A percentile compares a stretch with the other conserved stretches of the same genome.
phyloP scores from a whole-genome alignment of 306 rosid species.

The Quillaja saponaria region DNA sequence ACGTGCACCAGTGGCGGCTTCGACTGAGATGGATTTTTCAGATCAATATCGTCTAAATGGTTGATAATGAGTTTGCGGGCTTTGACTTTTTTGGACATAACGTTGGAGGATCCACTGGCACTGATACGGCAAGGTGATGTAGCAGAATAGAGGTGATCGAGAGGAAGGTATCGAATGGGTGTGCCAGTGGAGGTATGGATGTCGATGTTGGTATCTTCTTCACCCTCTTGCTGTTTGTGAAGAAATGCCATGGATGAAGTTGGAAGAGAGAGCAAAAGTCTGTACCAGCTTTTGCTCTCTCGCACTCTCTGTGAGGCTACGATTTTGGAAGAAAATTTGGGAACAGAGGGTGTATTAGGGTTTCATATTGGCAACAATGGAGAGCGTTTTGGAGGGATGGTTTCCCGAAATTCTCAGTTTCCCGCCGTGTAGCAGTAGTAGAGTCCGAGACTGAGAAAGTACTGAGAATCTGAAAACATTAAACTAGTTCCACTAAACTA shows the following conservation, averaged over 20 bases:
- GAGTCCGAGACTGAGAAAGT: slow-evolving; percentile 1
- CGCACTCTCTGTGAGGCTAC: slow-evolving; percentile 9
- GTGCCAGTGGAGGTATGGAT: slow-evolving; percentile 53
- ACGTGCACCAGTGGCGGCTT: slow-evolving; percentile 57
- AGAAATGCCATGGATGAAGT: slow-evolving; percentile 48
- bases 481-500: too few relatives aligned
- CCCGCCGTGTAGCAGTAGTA: slow-evolving; percentile 35
- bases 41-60: slow-evolving; percentile 31
- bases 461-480: neutral
- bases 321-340: slow-evolving; percentile 3
- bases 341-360: slow-evolving; percentile 13
- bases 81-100: slow-evolving; percentile 92
- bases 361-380: neutral
- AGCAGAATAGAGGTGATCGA: slow-evolving; percentile 89
- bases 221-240: slow-evolving; percentile 35
- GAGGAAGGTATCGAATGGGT: slow-evolving; percentile 76
- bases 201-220: slow-evolving; percentile 65
- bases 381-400: slow-evolving; percentile 15
- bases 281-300: slow-evolving; percentile 36
- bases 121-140: slow-evolving; percentile 75
- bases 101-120: slow-evolving; percentile 81
- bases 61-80: slow-evolving; percentile 60
- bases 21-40: slow-evolving; percentile 5
- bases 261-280: slow-evolving; percentile 29
- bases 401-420: slow-evolving; percentile 7